Evolutionary conservation across 2,329 filamentous ascomycete genomes (phyloP).

Genomic region (Penicillium sp.): DNA sequence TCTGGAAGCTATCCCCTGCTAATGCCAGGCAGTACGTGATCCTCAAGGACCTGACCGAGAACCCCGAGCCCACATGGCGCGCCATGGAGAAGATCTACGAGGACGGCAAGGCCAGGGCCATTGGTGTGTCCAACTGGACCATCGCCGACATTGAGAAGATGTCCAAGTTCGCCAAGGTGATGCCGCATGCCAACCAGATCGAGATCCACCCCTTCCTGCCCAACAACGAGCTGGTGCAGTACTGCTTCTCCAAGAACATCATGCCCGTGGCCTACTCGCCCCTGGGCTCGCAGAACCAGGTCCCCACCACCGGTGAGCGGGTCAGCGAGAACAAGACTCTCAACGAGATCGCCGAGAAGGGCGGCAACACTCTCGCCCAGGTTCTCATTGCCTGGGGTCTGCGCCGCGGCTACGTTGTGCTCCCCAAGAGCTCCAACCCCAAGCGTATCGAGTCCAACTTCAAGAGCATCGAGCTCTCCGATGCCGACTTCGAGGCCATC

Average conservation of each 20-base stretch:
- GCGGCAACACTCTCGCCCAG: slow-evolving; percentile 63
- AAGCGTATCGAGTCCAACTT: slow-evolving; percentile 71
- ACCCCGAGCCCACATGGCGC: slow-evolving; percentile 67
- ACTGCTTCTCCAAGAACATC: slow-evolving; percentile 47
- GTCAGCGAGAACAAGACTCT: slow-evolving; percentile 64
- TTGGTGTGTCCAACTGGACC: slow-evolving; percentile 79
- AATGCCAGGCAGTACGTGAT: slow-evolving; percentile 57
- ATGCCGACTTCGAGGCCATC: slow-evolving; percentile 63
- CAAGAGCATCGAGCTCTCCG: slow-evolving; percentile 62
- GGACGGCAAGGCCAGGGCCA: slow-evolving; percentile 67
- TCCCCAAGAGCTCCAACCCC: slow-evolving; percentile 72
- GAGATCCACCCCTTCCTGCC: slow-evolving; percentile 55
- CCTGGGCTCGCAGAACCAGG: slow-evolving; percentile 69
- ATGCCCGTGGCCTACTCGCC: slow-evolving; percentile 50
- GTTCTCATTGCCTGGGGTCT: slow-evolving; percentile 69
- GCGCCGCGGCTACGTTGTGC: slow-evolving; percentile 67
- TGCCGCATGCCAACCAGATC: slow-evolving; percentile 51
- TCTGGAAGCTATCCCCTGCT: slow-evolving; percentile 9
- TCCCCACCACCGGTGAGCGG: slow-evolving; percentile 70
- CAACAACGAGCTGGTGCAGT: slow-evolving; percentile 49
- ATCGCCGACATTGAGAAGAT: slow-evolving; percentile 55
- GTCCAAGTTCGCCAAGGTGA: slow-evolving; percentile 46
- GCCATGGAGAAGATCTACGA: slow-evolving; percentile 65
- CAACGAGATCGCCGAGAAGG: slow-evolving; percentile 62
- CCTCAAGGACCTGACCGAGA: slow-evolving; percentile 67